These are phyloP conservation scores for Scutellaria barbata DNA, from an alignment of 257 asterid genomes.

Conservation along the genomic window DNA sequence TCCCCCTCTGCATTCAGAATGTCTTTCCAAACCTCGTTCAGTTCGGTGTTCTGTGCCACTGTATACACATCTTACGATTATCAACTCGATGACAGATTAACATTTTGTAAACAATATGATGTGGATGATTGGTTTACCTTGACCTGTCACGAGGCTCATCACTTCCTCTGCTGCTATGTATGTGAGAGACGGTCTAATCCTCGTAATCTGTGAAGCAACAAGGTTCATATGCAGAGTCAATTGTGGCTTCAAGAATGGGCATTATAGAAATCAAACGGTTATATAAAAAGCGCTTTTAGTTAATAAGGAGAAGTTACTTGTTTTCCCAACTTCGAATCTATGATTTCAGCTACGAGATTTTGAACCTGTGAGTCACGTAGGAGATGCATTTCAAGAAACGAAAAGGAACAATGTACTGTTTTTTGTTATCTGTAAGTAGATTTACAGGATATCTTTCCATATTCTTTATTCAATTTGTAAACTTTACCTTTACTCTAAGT, in stretches of 20 bases:
- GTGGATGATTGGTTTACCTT: constrained; percentile 54
- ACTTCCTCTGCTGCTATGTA: constrained; percentile 91
- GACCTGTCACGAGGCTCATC: constrained; percentile 99
- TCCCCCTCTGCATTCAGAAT: constrained; percentile 92
- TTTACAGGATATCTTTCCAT: not conserved
- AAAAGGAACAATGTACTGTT: not conserved
- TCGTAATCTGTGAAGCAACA: constrained; percentile 58
- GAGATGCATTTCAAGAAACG: constrained; percentile 7
- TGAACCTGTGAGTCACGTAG: constrained; percentile 63
- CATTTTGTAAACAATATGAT: not conserved
- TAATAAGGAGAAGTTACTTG: constrained; percentile 55
- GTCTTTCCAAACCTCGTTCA: constrained; percentile 96
- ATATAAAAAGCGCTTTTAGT: constrained; percentile 13
- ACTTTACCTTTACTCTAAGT: constrained; percentile 75
- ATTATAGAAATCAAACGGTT: not conserved
- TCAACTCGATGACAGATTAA: constrained; percentile 6
- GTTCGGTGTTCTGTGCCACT: constrained; percentile 85
- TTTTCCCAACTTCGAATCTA: constrained; percentile 90
- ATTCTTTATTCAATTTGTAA: not conserved
- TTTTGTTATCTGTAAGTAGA: not conserved
- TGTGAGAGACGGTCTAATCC: constrained; percentile 86
- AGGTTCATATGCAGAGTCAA: constrained; percentile 21
- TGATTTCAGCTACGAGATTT: constrained; percentile 90
- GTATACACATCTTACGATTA: constrained; percentile 32
- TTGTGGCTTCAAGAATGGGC: not conserved